A percentile compares a stretch with the other conserved stretches of the same genome.
phyloP scores from a whole-genome alignment of 352 stramenopile genomes.

The Labyrinthula sp. region DNA sequence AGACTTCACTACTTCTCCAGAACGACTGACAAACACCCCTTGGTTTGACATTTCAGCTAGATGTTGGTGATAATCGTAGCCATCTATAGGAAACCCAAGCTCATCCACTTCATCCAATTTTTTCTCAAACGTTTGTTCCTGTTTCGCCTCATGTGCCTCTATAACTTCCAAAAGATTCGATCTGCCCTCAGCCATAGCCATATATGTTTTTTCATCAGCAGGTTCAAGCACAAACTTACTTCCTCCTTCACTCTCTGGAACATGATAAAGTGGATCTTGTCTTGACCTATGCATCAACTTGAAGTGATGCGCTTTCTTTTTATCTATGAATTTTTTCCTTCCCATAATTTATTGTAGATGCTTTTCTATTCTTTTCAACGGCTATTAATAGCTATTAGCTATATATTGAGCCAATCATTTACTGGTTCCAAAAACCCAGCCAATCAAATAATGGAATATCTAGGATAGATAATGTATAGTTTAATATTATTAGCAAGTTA shows the following conservation, averaged over 20 bases:
- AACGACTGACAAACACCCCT: constrained; percentile 45
- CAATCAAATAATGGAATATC: no score
- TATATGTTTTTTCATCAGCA: constrained; percentile 6
- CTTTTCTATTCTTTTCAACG: no score
- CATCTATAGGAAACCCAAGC: constrained; percentile 61
- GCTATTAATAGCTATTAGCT: no score
- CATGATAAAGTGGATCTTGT: constrained; percentile 24
- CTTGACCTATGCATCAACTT: constrained; percentile 23
- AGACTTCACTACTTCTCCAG: constrained; percentile 33
- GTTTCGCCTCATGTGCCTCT: constrained; percentile 2
- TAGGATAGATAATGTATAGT: no score
- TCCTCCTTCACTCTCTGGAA: constrained; percentile 13
- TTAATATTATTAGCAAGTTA: no score
- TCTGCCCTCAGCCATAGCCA: constrained; percentile 12
- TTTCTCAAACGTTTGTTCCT: neutral
- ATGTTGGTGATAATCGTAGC: constrained; percentile 72
- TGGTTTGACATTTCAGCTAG: constrained; percentile 60
- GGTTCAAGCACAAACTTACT: constrained; percentile 24
- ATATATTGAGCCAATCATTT: no score
- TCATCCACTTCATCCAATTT: constrained; percentile 43
- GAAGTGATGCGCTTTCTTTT: constrained; percentile 22
- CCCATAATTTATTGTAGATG: no score
- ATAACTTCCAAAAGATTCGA: neutral
- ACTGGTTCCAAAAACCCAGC: no score
- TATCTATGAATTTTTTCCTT: constrained; percentile 26